phyloP scores from a whole-genome alignment of 1,284 basidiomycete genomes.

The Coriolopsis trogii region DNA sequence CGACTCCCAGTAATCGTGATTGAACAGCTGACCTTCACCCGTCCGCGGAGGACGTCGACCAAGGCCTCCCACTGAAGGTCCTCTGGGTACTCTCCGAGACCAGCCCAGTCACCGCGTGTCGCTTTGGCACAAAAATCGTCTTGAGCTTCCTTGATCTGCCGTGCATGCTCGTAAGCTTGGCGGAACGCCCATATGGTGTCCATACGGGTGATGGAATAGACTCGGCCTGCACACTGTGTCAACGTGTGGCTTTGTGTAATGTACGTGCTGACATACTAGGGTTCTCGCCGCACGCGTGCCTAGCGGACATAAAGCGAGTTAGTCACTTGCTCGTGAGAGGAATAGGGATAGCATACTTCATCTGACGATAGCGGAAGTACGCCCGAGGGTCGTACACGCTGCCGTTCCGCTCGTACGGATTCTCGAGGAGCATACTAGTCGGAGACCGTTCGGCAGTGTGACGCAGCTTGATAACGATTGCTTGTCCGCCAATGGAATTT shows the following conservation, averaged over 20 bases:
- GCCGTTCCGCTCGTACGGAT: constrained; percentile 44
- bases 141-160: constrained; percentile 73
- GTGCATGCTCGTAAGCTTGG: constrained; percentile 69
- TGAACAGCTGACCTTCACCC: constrained; percentile 59
- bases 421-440: constrained; percentile 50
- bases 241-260: too few relatives aligned
- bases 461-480: constrained; percentile 56
- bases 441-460: constrained; percentile 46
- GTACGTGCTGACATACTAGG: constrained; percentile 27
- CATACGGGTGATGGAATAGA: constrained; percentile 54
- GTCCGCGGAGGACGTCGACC: constrained; percentile 85
- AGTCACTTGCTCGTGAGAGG: not conserved
- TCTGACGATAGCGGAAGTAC: constrained; percentile 50
- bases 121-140: constrained; percentile 74
- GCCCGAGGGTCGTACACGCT: constrained; percentile 28
- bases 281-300: constrained; percentile 38
- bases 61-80: constrained; percentile 84
- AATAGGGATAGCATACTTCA: constrained; percentile 35
- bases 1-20: not conserved
- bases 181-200: constrained; percentile 67
- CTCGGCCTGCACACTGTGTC: constrained; percentile 15
- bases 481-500: constrained; percentile 43
- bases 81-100: constrained; percentile 71
- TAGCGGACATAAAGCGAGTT: not conserved
- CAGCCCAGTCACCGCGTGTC: constrained; percentile 58